Evolutionary conservation across 306 rosid species (phyloP).

Genomic region (Cucurbita argyrosperma): DNA sequence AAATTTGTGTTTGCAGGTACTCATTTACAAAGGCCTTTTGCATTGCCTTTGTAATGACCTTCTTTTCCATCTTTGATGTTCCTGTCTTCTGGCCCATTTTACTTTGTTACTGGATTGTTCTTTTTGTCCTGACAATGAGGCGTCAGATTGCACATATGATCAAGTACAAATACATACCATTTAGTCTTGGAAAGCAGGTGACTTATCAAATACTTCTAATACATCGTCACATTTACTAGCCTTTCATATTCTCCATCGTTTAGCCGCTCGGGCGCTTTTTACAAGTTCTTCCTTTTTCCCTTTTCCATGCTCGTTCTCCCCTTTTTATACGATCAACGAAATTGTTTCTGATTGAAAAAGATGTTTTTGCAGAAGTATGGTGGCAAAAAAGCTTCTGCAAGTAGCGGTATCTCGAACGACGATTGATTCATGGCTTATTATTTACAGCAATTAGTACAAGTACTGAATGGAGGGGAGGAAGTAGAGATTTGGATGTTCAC

Average conservation of each 20-base stretch:
- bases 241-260: too few species aligned
- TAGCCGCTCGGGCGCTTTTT: background rate
- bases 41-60: conserved; percentile 74
- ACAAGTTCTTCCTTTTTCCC: background rate
- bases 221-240: background rate
- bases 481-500: background rate
- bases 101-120: conserved; percentile 80
- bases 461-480: background rate
- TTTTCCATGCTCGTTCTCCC: too few species aligned
- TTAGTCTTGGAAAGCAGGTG: conserved; percentile 84
- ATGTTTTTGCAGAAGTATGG: conserved; percentile 25
- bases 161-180: conserved; percentile 71
- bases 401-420: conserved; percentile 29
- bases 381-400: conserved; percentile 27
- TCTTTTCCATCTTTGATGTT: conserved; percentile 78
- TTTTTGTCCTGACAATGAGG: conserved; percentile 81
- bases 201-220: background rate
- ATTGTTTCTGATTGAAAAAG: background rate
- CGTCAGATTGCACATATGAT: conserved; percentile 92
- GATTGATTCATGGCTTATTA: conserved; percentile 12
- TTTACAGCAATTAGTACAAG: conserved; percentile 2
- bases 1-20: conserved; percentile 31
- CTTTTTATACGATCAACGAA: too few species aligned
- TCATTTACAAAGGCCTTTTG: conserved; percentile 79
- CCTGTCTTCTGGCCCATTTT: conserved; percentile 94